A percentile compares a stretch with the other conserved stretches of the same genome.
phyloP scores from a whole-genome alignment of 306 rosid species.

The Vigna unguiculata region DNA sequence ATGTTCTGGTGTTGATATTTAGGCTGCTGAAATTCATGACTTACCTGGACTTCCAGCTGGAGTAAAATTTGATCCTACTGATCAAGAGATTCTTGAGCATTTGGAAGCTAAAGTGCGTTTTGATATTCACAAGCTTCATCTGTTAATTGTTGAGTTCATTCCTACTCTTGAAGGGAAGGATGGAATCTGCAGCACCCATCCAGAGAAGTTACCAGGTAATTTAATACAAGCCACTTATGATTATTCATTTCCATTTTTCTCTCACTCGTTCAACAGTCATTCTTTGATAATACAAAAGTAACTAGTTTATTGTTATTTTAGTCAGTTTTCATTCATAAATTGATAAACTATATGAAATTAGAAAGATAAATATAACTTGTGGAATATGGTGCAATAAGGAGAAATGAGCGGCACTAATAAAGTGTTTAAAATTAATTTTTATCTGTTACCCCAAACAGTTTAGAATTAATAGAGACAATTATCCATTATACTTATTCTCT shows the following conservation, averaged over 20 bases:
- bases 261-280: neutral
- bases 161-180: slow-evolving; percentile 79
- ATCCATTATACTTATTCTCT: too few species aligned
- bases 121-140: slow-evolving; percentile 71
- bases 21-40: slow-evolving; percentile 68
- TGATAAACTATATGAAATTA: too few species aligned
- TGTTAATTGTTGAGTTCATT: slow-evolving; percentile 76
- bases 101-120: slow-evolving; percentile 73
- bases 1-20: slow-evolving; percentile 12
- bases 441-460: too few species aligned
- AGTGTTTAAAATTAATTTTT: too few species aligned
- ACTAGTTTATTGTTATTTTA: too few species aligned
- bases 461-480: too few species aligned
- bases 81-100: slow-evolving; percentile 81
- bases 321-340: too few species aligned
- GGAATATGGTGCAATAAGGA: too few species aligned
- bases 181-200: slow-evolving; percentile 86
- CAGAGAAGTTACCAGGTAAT: slow-evolving; percentile 77
- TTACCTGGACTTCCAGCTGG: slow-evolving; percentile 84
- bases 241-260: slow-evolving; percentile 20
- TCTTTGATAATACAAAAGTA: too few species aligned
- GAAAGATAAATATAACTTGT: too few species aligned
- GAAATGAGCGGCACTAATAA: too few species aligned
- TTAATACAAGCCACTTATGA: neutral
- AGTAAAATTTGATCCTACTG: slow-evolving; percentile 88